phyloP scores from a whole-genome alignment of 2,329 filamentous ascomycete genomes.

The Metarhizium rileyi region DNA sequence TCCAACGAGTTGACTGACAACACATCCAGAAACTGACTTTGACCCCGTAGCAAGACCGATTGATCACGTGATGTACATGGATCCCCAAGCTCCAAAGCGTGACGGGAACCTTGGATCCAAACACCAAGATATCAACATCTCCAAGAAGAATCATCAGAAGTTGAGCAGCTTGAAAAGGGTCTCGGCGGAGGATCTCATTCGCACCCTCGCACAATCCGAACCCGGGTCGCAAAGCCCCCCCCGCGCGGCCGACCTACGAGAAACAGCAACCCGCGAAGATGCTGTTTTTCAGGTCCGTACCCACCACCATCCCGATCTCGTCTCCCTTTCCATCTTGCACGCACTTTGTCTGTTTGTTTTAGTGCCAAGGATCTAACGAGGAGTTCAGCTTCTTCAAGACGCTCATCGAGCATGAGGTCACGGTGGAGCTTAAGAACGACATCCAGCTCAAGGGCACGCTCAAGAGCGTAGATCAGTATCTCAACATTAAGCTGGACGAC shows the following conservation, averaged over 20 bases:
- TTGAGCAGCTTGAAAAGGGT: no score
- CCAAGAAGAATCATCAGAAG: no score
- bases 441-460: conserved; percentile 92
- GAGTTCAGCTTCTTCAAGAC: conserved; percentile 90
- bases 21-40: no score
- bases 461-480: conserved; percentile 96
- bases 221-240: neutral
- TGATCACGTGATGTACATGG: neutral
- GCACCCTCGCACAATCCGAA: neutral
- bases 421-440: conserved; percentile 98
- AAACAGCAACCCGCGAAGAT: conserved; percentile 17
- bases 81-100: neutral
- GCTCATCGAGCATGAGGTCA: conserved; percentile 93
- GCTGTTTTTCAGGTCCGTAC: conserved; percentile 34
- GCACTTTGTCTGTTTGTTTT: neutral
- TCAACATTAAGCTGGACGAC: conserved; percentile 98
- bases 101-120: no score
- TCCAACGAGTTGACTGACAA: no score
- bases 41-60: neutral
- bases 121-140: neutral
- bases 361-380: neutral
- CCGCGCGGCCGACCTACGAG: neutral
- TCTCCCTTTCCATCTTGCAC: neutral
- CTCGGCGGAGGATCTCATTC: no score
- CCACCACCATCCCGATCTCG: neutral